Conservation (phyloP, 2,329 filamentous ascomycete species). For the Monilinia fructicola region DNA sequence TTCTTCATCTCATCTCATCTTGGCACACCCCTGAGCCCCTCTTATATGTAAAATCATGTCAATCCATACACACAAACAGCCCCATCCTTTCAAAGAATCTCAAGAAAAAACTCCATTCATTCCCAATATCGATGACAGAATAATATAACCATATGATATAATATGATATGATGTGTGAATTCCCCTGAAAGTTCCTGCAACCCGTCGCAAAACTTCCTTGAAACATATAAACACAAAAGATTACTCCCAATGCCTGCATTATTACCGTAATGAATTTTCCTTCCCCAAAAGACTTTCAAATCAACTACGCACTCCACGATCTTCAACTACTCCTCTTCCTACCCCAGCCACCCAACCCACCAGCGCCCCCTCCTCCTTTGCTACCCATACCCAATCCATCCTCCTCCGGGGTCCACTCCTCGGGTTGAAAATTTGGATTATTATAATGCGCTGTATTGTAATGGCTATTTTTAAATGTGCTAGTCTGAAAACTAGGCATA, state of each 20-base stretch:
- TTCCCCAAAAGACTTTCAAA: neutral
- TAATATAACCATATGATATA: neutral
- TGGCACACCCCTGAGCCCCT: no score
- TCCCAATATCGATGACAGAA: neutral
- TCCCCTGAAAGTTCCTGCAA: neutral
- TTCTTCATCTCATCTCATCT: neutral
- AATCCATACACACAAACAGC: neutral
- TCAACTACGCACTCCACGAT: neutral
- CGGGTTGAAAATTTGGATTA: conserved; percentile 61
- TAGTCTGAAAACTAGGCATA: conserved; percentile 45
- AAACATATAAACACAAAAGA: conserved; percentile 10
- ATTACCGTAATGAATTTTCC: conserved; percentile 12
- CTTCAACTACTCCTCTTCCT: conserved; percentile 22
- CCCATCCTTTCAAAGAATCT: neutral
- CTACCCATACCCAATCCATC: conserved; percentile 32
- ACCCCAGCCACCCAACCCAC: conserved; percentile 15
- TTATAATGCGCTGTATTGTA: conserved; percentile 67
- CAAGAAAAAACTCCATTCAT: neutral
- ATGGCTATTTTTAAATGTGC: conserved; percentile 64
- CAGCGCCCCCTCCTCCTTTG: conserved; percentile 6
- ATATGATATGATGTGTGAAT: conserved; percentile 1
- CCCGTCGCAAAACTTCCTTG: neutral
- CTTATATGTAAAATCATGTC: neutral
- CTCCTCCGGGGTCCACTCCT: conserved; percentile 47
- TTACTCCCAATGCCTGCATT: conserved; percentile 6